Evolutionary conservation across 2,329 filamentous ascomycete species (phyloP).

Genomic region (Pleomassaria siparia): DNA sequence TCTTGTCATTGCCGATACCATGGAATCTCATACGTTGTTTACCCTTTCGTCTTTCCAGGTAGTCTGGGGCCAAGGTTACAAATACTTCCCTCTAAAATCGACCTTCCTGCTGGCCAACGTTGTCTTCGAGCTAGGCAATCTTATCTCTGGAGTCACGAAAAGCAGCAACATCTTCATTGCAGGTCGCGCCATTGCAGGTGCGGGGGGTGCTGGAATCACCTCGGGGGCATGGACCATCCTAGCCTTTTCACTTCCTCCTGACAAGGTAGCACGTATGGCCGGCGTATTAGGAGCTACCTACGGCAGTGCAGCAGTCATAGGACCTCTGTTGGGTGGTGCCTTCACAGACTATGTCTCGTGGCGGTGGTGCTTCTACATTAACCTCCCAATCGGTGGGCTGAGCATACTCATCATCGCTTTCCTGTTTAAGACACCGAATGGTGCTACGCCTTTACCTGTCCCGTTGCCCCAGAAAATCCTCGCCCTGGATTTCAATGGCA

Average conservation of each 20-base stretch:
- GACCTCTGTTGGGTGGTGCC: conserved; percentile 43
- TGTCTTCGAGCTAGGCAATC: conserved; percentile 57
- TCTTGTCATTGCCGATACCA: not conserved
- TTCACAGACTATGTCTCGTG: conserved; percentile 35
- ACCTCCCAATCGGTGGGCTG: conserved; percentile 41
- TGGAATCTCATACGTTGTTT: not conserved
- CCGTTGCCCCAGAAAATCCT: conserved; percentile 40
- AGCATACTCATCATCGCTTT: conserved; percentile 38
- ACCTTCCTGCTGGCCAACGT: conserved; percentile 36
- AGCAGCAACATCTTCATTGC: conserved; percentile 38
- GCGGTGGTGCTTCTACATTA: conserved; percentile 42
- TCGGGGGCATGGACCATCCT: conserved; percentile 40
- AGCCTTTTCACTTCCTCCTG: conserved; percentile 43
- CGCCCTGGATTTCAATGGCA: conserved; percentile 50
- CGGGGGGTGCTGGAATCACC: conserved; percentile 40
- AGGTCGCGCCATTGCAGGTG: conserved; percentile 44
- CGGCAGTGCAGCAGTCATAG: conserved; percentile 36
- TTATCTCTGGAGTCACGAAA: conserved; percentile 51
- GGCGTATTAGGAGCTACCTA: conserved; percentile 42
- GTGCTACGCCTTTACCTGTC: not conserved
- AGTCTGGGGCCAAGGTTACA: conserved; percentile 36
- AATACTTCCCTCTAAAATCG: conserved; percentile 44
- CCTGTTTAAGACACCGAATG: conserved; percentile 22
- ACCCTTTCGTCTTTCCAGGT: conserved; percentile 1
- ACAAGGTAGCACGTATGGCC: conserved; percentile 41